Evolutionary conservation across 768 basidiomycete genomes (phyloP), one percentile per base, ranked within the genome.

Genomic region (Ramaria sp.): DNA sequence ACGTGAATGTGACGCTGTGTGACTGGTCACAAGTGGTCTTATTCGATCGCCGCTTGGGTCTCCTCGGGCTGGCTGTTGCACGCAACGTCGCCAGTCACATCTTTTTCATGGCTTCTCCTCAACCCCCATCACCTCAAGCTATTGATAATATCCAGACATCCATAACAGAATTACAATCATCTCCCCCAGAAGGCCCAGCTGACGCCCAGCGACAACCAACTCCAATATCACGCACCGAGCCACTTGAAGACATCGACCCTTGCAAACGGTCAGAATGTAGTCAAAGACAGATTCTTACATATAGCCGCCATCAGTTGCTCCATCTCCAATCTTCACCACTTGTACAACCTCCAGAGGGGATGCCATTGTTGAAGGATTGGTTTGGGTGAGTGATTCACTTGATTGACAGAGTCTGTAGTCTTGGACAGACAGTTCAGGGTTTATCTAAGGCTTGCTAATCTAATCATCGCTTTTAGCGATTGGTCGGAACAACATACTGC

Each of bases 281-380:
- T 42, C 63, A 66, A 47, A 73, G 72, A 57, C 76, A 76, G 53
- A 74, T 83, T 60, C 70, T 77, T 60, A 76, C 81, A 58, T 92
- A 92, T 69, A 75, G 82, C 63, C 81, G 86, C 48, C 63, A 73
- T 47, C 81, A 89, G 58, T 68, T 90, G 37, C 78, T 92, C 50
- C 66, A 69, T 52, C 76, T 92, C 20, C 75, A 78, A 59, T 78
- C 77, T 58, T 91, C 89, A n/a, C 83, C 86, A 22, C 70, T 91
- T 38, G 84, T 92, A 24, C 72, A 76, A 57, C 71, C 74, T 24
- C 89, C 90, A 5, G 64, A 71, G 49, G 78, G 79, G 59, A 90
- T 92, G 90, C 89, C 89, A 48, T 73, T 78, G 44, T 70, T 92
- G 50, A 89, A 83, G 70, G 80, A 84, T 44, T 92, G 89, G 89